These are phyloP conservation scores for Kalanchoe fedtschenkoi DNA, from an alignment of 164 flowering plant genomes.

Conservation along the genomic window DNA sequence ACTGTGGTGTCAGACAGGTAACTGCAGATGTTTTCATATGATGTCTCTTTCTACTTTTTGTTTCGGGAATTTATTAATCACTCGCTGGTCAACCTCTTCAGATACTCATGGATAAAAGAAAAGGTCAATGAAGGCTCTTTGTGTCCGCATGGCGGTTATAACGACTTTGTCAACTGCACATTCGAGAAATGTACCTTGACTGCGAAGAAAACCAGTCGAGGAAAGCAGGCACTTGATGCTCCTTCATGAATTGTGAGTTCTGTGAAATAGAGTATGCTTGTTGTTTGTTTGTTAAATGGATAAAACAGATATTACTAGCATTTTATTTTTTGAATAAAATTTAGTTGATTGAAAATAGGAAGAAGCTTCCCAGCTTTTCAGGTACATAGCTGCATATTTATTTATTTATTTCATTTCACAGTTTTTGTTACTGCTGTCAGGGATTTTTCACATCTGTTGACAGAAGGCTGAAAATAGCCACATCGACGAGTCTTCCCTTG, in stretches of 20 bases:
- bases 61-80: conserved; percentile 71
- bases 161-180: conserved; percentile 69
- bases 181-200: conserved; percentile 97
- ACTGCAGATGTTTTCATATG: neutral
- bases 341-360: no score
- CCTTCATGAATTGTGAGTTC: conserved; percentile 33
- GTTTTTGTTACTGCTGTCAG: no score
- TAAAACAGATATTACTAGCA: no score
- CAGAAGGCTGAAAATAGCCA: conserved; percentile 45
- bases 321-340: no score
- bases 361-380: no score
- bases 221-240: conserved; percentile 14
- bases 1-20: neutral
- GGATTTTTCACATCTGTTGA: conserved; percentile 39
- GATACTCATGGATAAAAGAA: conserved; percentile 89
- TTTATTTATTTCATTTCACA: no score
- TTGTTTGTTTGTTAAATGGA: no score
- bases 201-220: conserved; percentile 18
- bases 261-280: conserved; percentile 36
- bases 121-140: conserved; percentile 47
- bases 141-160: conserved; percentile 87
- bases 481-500: no score
- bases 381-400: no score
- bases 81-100: conserved; percentile 58
- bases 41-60: neutral